Evolutionary conservation across 305 asterid genomes (phyloP).

Genomic region (Fraxinus paxiana): DNA sequence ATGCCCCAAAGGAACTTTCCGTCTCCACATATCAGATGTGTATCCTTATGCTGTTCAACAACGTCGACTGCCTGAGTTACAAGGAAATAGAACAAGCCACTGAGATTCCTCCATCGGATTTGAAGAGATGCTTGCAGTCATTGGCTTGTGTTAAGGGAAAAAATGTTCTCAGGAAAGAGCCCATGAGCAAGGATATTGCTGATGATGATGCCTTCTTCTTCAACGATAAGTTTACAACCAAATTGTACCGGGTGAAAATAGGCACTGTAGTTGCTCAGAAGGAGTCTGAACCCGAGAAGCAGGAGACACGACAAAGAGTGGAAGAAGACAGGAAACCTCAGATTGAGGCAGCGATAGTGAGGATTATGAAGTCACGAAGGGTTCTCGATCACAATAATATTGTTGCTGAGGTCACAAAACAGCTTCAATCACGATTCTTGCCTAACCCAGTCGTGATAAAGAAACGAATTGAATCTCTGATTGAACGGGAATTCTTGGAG

Average conservation of each 20-base stretch:
- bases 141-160: slow-evolving; percentile 38
- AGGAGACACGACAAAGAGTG: slow-evolving; percentile 30
- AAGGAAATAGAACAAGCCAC: slow-evolving; percentile 33
- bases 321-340: slow-evolving; percentile 34
- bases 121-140: slow-evolving; percentile 36
- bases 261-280: slow-evolving; percentile 35
- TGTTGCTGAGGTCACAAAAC: slow-evolving; percentile 33
- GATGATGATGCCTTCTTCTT: slow-evolving; percentile 30
- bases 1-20: slow-evolving; percentile 29
- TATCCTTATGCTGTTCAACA: slow-evolving; percentile 33
- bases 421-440: slow-evolving; percentile 30
- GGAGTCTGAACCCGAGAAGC: slow-evolving; percentile 34
- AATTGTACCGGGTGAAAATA: slow-evolving; percentile 26
- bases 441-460: slow-evolving; percentile 33
- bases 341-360: slow-evolving; percentile 33
- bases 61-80: slow-evolving; percentile 22
- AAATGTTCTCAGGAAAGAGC: slow-evolving; percentile 32
- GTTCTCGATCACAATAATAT: slow-evolving; percentile 32
- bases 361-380: slow-evolving; percentile 32
- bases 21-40: slow-evolving; percentile 37
- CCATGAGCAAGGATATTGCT: slow-evolving; percentile 32
- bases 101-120: slow-evolving; percentile 26
- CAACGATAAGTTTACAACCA: slow-evolving; percentile 28
- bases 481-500: slow-evolving; percentile 33
- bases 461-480: slow-evolving; percentile 33